These are phyloP conservation scores for Thalassiosira hispida DNA, from an alignment of 352 stramenopile species.

Conservation along the genomic window DNA sequence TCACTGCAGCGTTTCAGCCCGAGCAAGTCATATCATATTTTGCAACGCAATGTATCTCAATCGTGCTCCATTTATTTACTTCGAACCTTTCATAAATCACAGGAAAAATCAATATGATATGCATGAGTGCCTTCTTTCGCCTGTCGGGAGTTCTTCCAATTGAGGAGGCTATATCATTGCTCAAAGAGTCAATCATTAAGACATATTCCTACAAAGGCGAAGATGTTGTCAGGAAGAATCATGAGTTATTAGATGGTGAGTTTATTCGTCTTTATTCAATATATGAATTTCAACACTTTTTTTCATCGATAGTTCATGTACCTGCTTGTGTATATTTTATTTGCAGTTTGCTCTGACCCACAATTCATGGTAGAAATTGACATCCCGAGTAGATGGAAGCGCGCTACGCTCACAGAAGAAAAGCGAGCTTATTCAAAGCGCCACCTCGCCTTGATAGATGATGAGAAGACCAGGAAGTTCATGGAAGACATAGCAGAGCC, in stretches of 20 bases:
- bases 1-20: neutral
- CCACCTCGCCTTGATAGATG: conserved; percentile 68
- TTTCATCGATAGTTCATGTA: neutral
- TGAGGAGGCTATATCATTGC: conserved; percentile 63
- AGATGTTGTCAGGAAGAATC: conserved; percentile 79
- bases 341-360: conserved; percentile 63
- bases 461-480: conserved; percentile 74
- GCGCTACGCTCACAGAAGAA: conserved; percentile 55
- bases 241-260: conserved; percentile 66
- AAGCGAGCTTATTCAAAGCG: conserved; percentile 53
- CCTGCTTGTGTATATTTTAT: neutral
- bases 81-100: neutral
- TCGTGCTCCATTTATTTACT: neutral
- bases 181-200: conserved; percentile 75
- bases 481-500: conserved; percentile 75
- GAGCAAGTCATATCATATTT: too few species aligned
- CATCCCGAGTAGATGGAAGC: conserved; percentile 61
- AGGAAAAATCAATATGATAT: conserved; percentile 84
- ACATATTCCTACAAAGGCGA: conserved; percentile 80
- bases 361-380: conserved; percentile 64
- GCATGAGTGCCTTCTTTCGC: conserved; percentile 73
- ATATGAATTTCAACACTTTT: neutral
- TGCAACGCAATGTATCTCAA: too few species aligned
- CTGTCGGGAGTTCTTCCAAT: conserved; percentile 71
- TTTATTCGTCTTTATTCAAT: conserved; percentile 5